phyloP scores from a whole-genome alignment of 2,329 filamentous ascomycete genomes.

The Colletotrichum scovillei region DNA sequence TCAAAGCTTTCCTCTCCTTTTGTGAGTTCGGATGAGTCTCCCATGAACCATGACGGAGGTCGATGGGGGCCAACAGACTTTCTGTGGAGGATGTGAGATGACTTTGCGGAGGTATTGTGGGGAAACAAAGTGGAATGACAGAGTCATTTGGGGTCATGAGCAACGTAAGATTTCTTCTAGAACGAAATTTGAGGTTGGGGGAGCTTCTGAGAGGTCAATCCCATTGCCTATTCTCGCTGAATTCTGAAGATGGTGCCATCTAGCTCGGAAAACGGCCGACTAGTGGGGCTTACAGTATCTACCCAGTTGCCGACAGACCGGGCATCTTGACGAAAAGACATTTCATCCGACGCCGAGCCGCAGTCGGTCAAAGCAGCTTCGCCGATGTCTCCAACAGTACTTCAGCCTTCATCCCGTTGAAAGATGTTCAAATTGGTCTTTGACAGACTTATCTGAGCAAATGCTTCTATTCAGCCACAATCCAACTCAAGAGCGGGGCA shows the following conservation, averaged over 20 bases:
- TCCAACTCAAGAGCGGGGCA: not conserved
- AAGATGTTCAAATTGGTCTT: not conserved
- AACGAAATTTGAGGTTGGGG: not conserved
- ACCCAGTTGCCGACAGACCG: not conserved
- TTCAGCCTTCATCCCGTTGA: not conserved
- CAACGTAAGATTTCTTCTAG: not conserved
- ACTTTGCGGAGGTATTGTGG: conserved; percentile 31
- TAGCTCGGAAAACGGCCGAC: not conserved
- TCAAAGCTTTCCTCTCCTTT: not conserved
- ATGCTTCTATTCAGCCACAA: not conserved
- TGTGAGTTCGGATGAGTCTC: conserved; percentile 20
- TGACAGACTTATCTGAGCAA: not conserved
- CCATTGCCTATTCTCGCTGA: conserved; percentile 3
- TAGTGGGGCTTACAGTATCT: not conserved
- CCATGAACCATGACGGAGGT: not conserved
- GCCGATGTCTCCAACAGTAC: not conserved
- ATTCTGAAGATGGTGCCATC: not conserved
- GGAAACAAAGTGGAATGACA: conserved; percentile 6
- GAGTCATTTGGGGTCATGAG: conserved; percentile 9
- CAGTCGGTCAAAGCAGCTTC: not conserved
- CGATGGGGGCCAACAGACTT: not conserved
- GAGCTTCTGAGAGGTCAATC: not conserved
- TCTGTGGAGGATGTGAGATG: conserved; percentile 25
- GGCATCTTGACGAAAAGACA: not conserved
- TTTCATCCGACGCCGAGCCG: not conserved